Percentiles rank a stretch among this genome's conserved stretches.
These are phyloP conservation scores for Carex pumila DNA, from an alignment of 176 grass and related monocot genomes.

Conservation along the genomic window DNA sequence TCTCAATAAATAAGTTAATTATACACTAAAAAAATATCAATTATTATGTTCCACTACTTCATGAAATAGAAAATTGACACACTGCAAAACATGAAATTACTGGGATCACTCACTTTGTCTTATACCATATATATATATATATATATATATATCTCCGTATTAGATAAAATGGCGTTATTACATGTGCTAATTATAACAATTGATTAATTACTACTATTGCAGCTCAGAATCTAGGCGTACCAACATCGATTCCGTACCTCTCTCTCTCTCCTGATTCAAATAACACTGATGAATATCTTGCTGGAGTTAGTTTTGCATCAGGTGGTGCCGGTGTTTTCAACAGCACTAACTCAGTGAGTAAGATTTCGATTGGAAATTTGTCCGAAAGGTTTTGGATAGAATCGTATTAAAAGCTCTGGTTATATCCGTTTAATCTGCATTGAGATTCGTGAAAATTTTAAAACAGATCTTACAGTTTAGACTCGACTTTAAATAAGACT, in stretches of 20 bases:
- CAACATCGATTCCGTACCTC: constrained; percentile 50
- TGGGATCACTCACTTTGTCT: background rate
- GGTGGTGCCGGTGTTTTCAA: constrained; percentile 66
- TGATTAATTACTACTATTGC: background rate
- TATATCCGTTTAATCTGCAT: too few species aligned
- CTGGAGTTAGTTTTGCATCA: constrained; percentile 81
- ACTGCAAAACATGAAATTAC: too few species aligned
- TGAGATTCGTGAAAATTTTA: too few species aligned
- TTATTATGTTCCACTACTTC: too few species aligned
- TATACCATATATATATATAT: too few species aligned
- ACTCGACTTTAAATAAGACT: too few species aligned
- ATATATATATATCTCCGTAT: background rate
- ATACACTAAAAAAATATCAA: too few species aligned
- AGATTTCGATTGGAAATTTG: background rate
- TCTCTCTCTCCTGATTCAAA: constrained; percentile 31
- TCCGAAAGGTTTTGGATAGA: too few species aligned
- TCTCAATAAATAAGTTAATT: too few species aligned
- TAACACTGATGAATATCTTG: constrained; percentile 33
- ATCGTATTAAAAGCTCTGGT: too few species aligned
- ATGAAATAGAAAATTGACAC: too few species aligned
- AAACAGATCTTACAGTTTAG: too few species aligned
- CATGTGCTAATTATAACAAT: background rate
- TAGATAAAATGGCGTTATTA: background rate
- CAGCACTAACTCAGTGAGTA: constrained; percentile 50
- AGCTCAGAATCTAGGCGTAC: constrained; percentile 56